Evolutionary conservation across 306 rosid species (phyloP).

Genomic region (Styphnolobium japonicum): DNA sequence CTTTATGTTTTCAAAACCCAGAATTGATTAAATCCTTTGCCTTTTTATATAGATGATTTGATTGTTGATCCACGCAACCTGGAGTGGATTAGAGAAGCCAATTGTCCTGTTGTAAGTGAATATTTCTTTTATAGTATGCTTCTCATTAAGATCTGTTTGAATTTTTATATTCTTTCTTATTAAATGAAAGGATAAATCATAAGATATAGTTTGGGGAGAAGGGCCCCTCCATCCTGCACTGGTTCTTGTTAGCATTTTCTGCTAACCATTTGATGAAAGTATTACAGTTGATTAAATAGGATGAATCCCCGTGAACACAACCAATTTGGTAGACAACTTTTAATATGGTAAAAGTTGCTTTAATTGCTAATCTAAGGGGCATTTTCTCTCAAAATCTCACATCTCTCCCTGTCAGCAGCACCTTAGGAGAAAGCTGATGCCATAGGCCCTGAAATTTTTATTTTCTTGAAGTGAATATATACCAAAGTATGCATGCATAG

Average conservation of each 20-base stretch:
- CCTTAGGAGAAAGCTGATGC: neutral
- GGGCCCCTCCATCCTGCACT: neutral
- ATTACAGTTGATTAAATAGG: neutral
- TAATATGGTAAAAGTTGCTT: neutral
- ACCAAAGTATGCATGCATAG: no score
- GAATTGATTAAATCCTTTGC: slow-evolving; percentile 16
- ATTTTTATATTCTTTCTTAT: neutral
- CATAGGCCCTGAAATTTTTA: neutral
- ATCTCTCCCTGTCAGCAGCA: neutral
- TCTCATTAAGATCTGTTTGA: slow-evolving; percentile 3
- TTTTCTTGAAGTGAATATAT: neutral
- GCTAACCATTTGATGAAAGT: neutral
- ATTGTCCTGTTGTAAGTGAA: slow-evolving; percentile 86
- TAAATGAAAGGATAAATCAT: neutral
- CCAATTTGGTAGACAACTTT: neutral
- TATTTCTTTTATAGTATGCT: slow-evolving; percentile 4
- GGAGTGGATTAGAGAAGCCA: slow-evolving; percentile 93
- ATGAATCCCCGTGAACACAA: neutral
- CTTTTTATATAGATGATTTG: slow-evolving; percentile 69
- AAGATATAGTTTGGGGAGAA: neutral
- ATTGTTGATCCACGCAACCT: slow-evolving; percentile 93
- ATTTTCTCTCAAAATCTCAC: neutral
- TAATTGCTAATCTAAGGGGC: neutral
- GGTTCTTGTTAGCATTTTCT: neutral
- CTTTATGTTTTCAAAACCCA: neutral